Base-by-base conservation (phyloP, 2,329 filamentous ascomycete species). In the Hypoxylon sp. region DNA sequence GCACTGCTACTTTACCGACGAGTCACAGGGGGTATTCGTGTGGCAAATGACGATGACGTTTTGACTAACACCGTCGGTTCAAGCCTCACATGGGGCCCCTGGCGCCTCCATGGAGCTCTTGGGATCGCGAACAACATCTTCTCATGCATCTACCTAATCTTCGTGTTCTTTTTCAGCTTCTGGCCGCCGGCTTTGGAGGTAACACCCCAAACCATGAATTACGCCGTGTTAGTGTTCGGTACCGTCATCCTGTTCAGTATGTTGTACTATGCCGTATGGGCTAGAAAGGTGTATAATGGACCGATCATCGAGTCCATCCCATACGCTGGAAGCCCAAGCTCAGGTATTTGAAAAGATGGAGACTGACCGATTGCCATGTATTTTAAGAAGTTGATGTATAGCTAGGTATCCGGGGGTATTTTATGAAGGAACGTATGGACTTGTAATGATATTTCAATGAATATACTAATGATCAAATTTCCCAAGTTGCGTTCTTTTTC, bases 151-250 rank as follows among this genome's bases (percentile, higher is more conserved):
- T 74, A 72, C 35, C 66, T 75, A 0, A 9, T 68, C 4, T 73
- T 73, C 37, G 52, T 72, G 39, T 69, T 75, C 35, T 72, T 75
- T 29, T 76, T 74, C 46, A 75, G 73, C 59, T 76, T 75, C 65
- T 74, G 72, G 70, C 73, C 73, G 3, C 33, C 71, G 0, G 17
- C 24, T 19, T 58, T 55, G 22, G 70, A 75, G 5, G 71, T 74
- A 2, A 75, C 70, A 13, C 70, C 69, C 1, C 48, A 72, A 39
- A 74, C 53, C n/a, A 73, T 76, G 53, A 75, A 76, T 52, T 74
- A 64, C 65, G 72, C 71, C 9, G 59, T 73, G 2, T 42, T 76
- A 14, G 72, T 73, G 1, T 71, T 72, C 26, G 72, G 60, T 17
- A 26, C 42, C 3, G 72, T 75, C 39, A 69, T 74, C 48, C 56